Percentiles rank a stretch among this genome's conserved stretches.
phyloP scores from a whole-genome alignment of 768 basidiomycete genomes.

The Suillus ampliporus region DNA sequence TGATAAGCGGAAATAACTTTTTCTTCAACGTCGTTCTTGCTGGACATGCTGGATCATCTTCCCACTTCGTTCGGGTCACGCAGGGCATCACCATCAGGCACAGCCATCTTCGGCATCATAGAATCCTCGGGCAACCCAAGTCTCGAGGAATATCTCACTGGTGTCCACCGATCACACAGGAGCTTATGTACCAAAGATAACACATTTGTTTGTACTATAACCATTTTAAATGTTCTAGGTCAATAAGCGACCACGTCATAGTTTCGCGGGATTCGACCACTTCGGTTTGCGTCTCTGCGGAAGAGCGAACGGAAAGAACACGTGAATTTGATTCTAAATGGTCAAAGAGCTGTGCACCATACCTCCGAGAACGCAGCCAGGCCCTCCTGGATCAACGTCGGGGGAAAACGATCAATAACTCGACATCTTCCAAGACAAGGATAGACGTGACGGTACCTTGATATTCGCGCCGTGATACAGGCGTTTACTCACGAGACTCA shows the following conservation, averaged over 20 bases:
- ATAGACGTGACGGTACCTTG: constrained; percentile 48
- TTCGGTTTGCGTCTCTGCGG: constrained; percentile 51
- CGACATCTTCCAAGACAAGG: constrained; percentile 12
- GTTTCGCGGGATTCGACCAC: constrained; percentile 64
- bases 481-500: constrained; percentile 54
- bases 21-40: neutral
- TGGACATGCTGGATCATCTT: neutral
- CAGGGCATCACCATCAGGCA: neutral
- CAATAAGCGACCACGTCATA: constrained; percentile 37
- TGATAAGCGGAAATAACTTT: constrained; percentile 10
- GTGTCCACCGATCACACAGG: neutral
- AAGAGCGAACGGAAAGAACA: constrained; percentile 2
- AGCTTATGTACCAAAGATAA: neutral
- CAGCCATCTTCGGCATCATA: neutral
- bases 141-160: neutral
- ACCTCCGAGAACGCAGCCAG: constrained; percentile 72
- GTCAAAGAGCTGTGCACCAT: constrained; percentile 24
- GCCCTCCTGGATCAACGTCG: constrained; percentile 57
- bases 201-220: neutral
- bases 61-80: neutral
- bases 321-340: constrained; percentile 1
- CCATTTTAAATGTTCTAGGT: constrained; percentile 1
- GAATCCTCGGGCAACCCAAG: neutral
- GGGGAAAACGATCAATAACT: constrained; percentile 9
- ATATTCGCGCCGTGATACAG: constrained; percentile 71